Evolutionary conservation across 2,329 filamentous ascomycete species (phyloP).

Genomic region (Juglanconis sp.): DNA sequence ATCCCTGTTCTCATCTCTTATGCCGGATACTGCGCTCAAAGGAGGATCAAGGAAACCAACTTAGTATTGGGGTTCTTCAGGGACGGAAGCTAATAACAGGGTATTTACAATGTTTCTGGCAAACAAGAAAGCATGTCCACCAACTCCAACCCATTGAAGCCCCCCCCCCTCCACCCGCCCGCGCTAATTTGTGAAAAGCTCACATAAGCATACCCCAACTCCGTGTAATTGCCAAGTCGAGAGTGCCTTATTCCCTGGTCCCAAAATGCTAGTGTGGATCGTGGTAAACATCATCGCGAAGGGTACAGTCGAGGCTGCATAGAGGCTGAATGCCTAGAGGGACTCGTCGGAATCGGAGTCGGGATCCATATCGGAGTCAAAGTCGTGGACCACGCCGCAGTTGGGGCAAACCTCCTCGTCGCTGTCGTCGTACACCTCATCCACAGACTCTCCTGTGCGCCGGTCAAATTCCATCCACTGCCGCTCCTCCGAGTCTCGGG

Average conservation of each 20-base stretch:
- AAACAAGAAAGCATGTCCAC: neutral
- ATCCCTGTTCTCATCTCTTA: too few relatives aligned
- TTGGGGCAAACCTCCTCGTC: constrained; percentile 19
- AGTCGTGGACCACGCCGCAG: constrained; percentile 15
- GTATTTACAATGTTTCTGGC: neutral
- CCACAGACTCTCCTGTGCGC: constrained; percentile 12
- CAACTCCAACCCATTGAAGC: neutral
- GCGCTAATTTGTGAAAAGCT: neutral
- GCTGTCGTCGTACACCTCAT: constrained; percentile 14
- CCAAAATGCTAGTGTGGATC: neutral
- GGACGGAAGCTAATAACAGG: neutral
- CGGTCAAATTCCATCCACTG: constrained; percentile 47
- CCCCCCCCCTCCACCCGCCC: too few relatives aligned
- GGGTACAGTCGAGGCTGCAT: neutral
- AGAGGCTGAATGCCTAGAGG: neutral
- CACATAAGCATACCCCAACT: neutral
- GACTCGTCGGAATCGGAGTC: constrained; percentile 7
- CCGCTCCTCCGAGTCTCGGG: constrained; percentile 37
- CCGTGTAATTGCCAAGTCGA: neutral
- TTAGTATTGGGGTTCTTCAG: too few relatives aligned
- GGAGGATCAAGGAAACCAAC: too few relatives aligned
- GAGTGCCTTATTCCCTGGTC: neutral
- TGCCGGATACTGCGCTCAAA: too few relatives aligned
- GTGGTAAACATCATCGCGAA: neutral
- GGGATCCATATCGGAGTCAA: neutral